Evolutionary conservation across 1,284 basidiomycete species (phyloP).

Genomic region (Cryptococcus wingfieldii): DNA sequence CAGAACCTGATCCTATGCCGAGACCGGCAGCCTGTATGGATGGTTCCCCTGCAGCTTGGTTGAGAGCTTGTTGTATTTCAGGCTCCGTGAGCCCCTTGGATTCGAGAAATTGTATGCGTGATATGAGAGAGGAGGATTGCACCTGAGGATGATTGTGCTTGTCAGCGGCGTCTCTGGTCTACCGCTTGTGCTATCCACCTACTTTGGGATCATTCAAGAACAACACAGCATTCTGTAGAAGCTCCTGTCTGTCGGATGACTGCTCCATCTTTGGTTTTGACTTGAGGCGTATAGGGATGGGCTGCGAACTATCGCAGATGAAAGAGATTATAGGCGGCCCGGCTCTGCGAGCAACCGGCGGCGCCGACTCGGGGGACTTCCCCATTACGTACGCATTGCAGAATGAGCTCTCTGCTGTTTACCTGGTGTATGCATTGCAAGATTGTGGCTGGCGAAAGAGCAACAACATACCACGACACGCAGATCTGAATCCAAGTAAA

Average conservation of each 20-base stretch:
- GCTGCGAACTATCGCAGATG: too few species aligned
- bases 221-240: constrained; percentile 71
- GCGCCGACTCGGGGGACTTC: too few species aligned
- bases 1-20: background rate
- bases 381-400: too few species aligned
- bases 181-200: constrained; percentile 2
- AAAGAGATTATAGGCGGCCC: too few species aligned
- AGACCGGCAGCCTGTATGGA: background rate
- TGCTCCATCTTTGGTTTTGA: constrained; percentile 3
- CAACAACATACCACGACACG: too few species aligned
- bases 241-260: constrained; percentile 56
- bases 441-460: too few species aligned
- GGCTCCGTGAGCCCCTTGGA: constrained; percentile 78
- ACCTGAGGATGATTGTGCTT: constrained; percentile 34
- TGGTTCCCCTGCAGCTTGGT: constrained; percentile 52
- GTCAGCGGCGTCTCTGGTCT: background rate
- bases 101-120: constrained; percentile 88
- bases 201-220: constrained; percentile 65
- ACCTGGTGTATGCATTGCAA: too few species aligned
- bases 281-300: too few species aligned
- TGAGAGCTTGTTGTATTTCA: constrained; percentile 85
- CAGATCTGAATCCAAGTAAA: too few species aligned
- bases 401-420: too few species aligned
- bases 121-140: constrained; percentile 67
- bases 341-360: too few species aligned